Evolutionary conservation across 495 filamentous ascomycete genomes (phyloP).

Genomic region (Penicillium coffeae): DNA sequence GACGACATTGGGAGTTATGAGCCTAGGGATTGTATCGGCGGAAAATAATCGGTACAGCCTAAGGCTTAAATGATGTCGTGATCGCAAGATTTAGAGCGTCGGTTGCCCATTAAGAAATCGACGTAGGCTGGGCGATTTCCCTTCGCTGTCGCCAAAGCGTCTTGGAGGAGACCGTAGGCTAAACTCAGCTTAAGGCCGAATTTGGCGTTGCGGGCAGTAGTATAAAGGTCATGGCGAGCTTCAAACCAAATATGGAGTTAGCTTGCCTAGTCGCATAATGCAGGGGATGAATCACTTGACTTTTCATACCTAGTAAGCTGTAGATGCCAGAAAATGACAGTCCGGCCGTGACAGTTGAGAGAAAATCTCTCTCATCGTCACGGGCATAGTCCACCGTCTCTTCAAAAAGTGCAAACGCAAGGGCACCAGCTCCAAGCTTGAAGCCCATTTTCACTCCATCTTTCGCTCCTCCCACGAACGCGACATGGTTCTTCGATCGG

Average conservation of each 20-base stretch:
- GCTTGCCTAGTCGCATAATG: conserved; percentile 4
- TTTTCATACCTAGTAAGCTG: conserved; percentile 72
- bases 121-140: conserved; percentile 71
- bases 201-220: conserved; percentile 79
- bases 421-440: conserved; percentile 62
- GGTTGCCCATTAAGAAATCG: conserved; percentile 55
- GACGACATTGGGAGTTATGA: too few species aligned
- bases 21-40: too few species aligned
- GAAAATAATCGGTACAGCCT: too few species aligned
- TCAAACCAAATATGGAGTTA: conserved; percentile 10
- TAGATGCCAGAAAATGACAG: conserved; percentile 79
- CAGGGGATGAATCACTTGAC: background rate
- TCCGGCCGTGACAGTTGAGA: conserved; percentile 54
- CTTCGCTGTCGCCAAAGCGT: conserved; percentile 56
- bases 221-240: conserved; percentile 80
- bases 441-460: conserved; percentile 73
- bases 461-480: conserved; percentile 65
- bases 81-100: conserved; percentile 12
- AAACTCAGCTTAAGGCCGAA: conserved; percentile 74
- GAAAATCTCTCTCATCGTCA: conserved; percentile 27
- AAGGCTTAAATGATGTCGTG: conserved; percentile 18
- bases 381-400: conserved; percentile 77
- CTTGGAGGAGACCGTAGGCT: conserved; percentile 76
- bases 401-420: conserved; percentile 70
- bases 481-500: conserved; percentile 91